Evolutionary conservation across 345 rosid genomes (phyloP).

Genomic region (Excoecaria cochinchinensis): DNA sequence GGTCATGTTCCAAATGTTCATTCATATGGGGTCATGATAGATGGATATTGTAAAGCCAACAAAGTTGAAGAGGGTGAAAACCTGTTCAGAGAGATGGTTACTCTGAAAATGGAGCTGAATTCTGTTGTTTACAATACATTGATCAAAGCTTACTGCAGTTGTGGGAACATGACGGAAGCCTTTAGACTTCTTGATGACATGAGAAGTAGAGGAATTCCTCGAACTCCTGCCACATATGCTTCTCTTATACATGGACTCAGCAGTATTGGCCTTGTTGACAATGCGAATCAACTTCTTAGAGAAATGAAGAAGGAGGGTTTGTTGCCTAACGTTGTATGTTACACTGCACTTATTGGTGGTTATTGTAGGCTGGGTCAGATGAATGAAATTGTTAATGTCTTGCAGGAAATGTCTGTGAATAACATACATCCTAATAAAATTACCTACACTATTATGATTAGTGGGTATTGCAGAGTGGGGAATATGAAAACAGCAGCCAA

Average conservation of each 20-base stretch:
- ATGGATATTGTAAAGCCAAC: constrained; percentile 68
- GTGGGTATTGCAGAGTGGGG: constrained; percentile 37
- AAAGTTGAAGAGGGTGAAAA: constrained; percentile 61
- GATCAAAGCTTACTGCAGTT: constrained; percentile 52
- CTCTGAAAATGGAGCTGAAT: constrained; percentile 45
- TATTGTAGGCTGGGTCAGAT: constrained; percentile 67
- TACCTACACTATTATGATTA: constrained; percentile 71
- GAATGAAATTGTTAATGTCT: constrained; percentile 47
- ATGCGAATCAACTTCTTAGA: constrained; percentile 47
- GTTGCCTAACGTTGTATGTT: constrained; percentile 65
- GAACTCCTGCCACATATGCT: constrained; percentile 57
- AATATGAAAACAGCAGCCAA: constrained; percentile 56
- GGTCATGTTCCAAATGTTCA: constrained; percentile 51
- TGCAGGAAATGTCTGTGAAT: constrained; percentile 58
- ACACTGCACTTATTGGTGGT: constrained; percentile 72
- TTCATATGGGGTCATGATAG: constrained; percentile 69
- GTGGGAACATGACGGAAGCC: constrained; percentile 52
- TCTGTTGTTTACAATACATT: constrained; percentile 57
- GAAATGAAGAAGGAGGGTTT: constrained; percentile 67
- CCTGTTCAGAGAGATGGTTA: constrained; percentile 52
- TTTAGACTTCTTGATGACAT: constrained; percentile 58
- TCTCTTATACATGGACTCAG: constrained; percentile 70
- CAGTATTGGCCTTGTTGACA: constrained; percentile 49
- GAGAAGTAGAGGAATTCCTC: constrained; percentile 50
- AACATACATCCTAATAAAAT: constrained; percentile 62